Base-by-base conservation (phyloP, 495 filamentous ascomycete species). In the Neurospora africana region DNA sequence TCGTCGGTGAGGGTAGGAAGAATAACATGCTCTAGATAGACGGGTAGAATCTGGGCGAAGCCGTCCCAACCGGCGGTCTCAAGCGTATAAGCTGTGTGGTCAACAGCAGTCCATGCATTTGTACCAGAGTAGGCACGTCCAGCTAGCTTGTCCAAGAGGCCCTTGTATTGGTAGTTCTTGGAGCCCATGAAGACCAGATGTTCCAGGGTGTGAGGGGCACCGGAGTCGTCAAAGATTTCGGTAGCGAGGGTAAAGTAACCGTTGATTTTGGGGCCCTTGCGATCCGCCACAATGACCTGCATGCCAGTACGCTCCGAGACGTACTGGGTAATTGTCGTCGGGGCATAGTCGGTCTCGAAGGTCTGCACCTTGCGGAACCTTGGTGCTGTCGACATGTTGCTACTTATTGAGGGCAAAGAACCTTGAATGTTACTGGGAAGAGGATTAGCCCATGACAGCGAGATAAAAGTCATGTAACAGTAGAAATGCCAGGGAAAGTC, bases 111-210 rank as follows among this genome's bases (percentile, higher is more conserved):
- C 93, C 93, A 98, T 2, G 95, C 95, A 82, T 99, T 99, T 39
- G 95, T 99, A 73, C 85, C 87, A 19, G 94, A 97, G 81, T 98
- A 99, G 2, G 94, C 92, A 70, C 95, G 87, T 11, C 92, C 95
- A 13, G 96, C 93, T 70, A 98, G 87, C 82, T 95, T 97, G 79
- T 98, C 95, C 15, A 99, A 84, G 30, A 98, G 87, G 1, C 96
- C 95, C 79, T 98, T 98, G 82, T 97, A 99, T 41, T 85, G 88
- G 83, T 96, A 98, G 80, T 87, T 94, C 79, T 92, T 94, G 35
- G 95, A 98, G 11, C 95, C 95, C 95, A 98, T 98, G 80, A 99
- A 99, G 75, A 93, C 88, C 13, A 99, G 84, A 84, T 99, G 95
- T 84, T 99, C 95, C 36, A 99, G 84, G 1, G 95, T 99, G 79